Conservation (phyloP, 805 yeast genomes). For the Cyberlindnera meyerae region DNA sequence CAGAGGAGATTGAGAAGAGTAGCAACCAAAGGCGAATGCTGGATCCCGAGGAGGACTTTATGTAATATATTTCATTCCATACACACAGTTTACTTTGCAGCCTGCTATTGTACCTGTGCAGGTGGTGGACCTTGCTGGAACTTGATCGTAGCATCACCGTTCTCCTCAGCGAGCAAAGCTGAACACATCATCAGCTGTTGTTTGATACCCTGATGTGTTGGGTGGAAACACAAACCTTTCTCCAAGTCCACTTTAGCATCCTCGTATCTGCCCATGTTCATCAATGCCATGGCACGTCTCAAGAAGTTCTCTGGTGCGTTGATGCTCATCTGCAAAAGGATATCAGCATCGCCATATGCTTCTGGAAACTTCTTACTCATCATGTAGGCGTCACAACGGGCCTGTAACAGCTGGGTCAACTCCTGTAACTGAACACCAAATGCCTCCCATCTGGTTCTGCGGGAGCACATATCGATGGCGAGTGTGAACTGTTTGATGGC, state of each 20-base stretch:
- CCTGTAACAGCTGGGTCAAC: constrained; percentile 57
- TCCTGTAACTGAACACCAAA: constrained; percentile 72
- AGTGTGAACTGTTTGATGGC: constrained; percentile 59
- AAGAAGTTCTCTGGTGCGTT: constrained; percentile 63
- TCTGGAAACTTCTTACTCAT: constrained; percentile 48
- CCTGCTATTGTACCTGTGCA: neutral
- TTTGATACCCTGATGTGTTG: constrained; percentile 44
- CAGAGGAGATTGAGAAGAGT: constrained; percentile 37
- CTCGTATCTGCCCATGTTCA: constrained; percentile 56
- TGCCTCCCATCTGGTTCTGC: constrained; percentile 69
- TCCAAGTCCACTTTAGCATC: constrained; percentile 65
- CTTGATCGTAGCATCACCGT: constrained; percentile 41
- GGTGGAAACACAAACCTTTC: constrained; percentile 64
- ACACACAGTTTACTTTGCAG: neutral
- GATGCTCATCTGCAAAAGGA: constrained; percentile 22
- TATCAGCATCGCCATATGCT: constrained; percentile 67
- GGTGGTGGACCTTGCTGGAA: constrained; percentile 1
- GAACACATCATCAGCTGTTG: constrained; percentile 44
- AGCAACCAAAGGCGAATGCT: constrained; percentile 45
- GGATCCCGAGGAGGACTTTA: constrained; percentile 55
- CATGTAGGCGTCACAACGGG: constrained; percentile 66
- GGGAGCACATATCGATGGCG: constrained; percentile 62
- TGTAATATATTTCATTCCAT: constrained; percentile 30
- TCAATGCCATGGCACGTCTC: constrained; percentile 61
- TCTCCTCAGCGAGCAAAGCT: constrained; percentile 48